Evolutionary conservation across 257 asterid species (phyloP), one percentile per base, ranked within the genome.

Genomic region (Salvia miltiorrhiza): DNA sequence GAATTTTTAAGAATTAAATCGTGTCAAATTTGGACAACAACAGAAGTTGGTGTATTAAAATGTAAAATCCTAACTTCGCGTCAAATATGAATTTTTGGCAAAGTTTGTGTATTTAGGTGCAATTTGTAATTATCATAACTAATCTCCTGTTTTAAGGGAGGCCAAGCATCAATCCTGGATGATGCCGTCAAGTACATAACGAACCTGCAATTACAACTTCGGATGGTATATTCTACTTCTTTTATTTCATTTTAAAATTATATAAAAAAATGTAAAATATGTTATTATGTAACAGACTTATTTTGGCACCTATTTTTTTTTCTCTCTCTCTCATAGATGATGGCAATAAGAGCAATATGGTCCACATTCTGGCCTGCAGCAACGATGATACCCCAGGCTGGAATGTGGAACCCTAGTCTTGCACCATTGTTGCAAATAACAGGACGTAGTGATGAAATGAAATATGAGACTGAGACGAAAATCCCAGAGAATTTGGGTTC

Each of bases 171-270:
- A 10, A 71, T 57, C 7, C 58, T 82, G 28, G 83, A 82, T 32
- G 84, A 73, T 37, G 76, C 82, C 21, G 71, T 82, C 26, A 79
- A 50, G 3, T 70, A 76, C 64, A 74, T 79, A 24, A 64, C 57
- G 35, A n/a, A 49, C 5, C 41, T 65, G 48, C 33, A 49, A 17
- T 48, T 1, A 5, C 64, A 58, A 58, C 64, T 32, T 58, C 45
- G 16, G 3, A 14, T 32, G 26, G 62, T 55, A 55, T 7, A 14
- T 48, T 35, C 24, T 7, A 48, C 20, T 16, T 48, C 11, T 24
- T 12, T 1, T 6, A 56, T 35, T 30, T 30, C 4, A 30, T 30
- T 30, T 28, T 30, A 5, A 30, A 30, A 30, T 30, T 7, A 4
- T 30, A 3, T 0, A 2, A 30, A 30, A 30, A 30, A 30, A 30